Evolutionary conservation across 768 basidiomycete species (phyloP).

Genomic region (Phylloporus arenicola): DNA sequence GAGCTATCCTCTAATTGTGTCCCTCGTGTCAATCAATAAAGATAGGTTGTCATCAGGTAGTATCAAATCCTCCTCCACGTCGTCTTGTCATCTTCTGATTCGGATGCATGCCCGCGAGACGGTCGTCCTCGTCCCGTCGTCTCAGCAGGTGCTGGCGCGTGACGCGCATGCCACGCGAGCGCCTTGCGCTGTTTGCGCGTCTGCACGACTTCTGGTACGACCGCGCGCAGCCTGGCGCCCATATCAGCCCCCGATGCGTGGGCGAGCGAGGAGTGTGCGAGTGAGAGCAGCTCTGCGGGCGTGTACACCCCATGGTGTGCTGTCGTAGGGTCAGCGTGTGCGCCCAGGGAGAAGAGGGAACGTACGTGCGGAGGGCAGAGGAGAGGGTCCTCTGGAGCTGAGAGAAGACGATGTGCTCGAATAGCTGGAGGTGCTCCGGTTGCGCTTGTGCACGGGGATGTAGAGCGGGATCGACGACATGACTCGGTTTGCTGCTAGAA

Average conservation of each 20-base stretch:
- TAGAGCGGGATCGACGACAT: slow-evolving; percentile 32
- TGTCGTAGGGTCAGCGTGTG: too few relatives aligned
- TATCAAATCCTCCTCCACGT: slow-evolving; percentile 13
- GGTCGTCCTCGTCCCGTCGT: background rate
- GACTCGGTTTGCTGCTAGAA: too few relatives aligned
- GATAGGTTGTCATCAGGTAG: too few relatives aligned
- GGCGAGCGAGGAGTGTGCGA: slow-evolving; percentile 21
- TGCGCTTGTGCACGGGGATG: slow-evolving; percentile 39
- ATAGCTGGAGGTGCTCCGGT: slow-evolving; percentile 10
- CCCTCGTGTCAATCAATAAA: too few relatives aligned
- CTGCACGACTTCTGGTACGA: slow-evolving; percentile 27
- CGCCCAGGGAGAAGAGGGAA: background rate
- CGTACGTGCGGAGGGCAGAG: background rate
- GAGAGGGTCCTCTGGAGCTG: slow-evolving; percentile 4
- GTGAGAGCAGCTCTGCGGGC: slow-evolving; percentile 20
- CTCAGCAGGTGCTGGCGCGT: background rate
- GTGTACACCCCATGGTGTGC: slow-evolving; percentile 16
- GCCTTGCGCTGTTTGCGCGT: slow-evolving; percentile 25
- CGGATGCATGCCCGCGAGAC: background rate
- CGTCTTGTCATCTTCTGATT: slow-evolving; percentile 15
- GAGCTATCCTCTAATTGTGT: too few relatives aligned
- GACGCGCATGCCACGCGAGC: slow-evolving; percentile 16
- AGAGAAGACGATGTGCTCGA: slow-evolving; percentile 11
- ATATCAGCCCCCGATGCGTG: slow-evolving; percentile 2
- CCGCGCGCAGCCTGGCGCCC: slow-evolving; percentile 6